A percentile compares a stretch with the other conserved stretches of the same genome.
These are phyloP conservation scores for Aureobasidium sp. DNA, from an alignment of 2,329 filamentous ascomycete species.

Conservation along the genomic window DNA sequence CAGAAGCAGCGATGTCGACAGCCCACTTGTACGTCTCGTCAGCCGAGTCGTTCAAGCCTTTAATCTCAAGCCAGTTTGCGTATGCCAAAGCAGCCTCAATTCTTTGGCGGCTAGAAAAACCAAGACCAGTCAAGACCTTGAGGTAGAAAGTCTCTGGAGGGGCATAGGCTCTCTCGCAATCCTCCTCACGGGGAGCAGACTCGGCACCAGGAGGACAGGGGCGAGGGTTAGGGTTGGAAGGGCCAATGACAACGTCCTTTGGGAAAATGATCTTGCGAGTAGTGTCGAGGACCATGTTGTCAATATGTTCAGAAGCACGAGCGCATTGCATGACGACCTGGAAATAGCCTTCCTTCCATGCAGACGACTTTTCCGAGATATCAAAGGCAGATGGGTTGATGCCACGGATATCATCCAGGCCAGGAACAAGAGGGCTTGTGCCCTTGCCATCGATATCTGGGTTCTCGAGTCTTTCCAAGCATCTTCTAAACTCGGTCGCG, in stretches of 20 bases:
- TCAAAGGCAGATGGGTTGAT: conserved; percentile 57
- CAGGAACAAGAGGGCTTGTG: conserved; percentile 19
- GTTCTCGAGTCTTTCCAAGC: conserved; percentile 64
- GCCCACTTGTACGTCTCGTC: conserved; percentile 69
- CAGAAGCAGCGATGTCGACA: conserved; percentile 62
- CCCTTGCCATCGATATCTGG: conserved; percentile 56
- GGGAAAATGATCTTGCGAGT: conserved; percentile 62
- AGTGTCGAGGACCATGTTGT: conserved; percentile 68
- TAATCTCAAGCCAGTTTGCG: conserved; percentile 78
- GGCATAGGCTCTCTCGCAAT: conserved; percentile 64
- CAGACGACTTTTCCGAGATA: conserved; percentile 66
- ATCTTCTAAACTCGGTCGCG: conserved; percentile 51
- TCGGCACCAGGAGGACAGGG: conserved; percentile 60
- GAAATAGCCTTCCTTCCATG: conserved; percentile 82
- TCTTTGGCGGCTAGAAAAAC: conserved; percentile 71
- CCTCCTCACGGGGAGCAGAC: conserved; percentile 62
- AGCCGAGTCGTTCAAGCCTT: conserved; percentile 57
- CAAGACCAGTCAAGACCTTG: conserved; percentile 71
- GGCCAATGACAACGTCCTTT: conserved; percentile 66
- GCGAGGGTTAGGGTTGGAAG: conserved; percentile 72
- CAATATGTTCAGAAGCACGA: conserved; percentile 69
- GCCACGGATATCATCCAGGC: conserved; percentile 37
- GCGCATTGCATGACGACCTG: conserved; percentile 72
- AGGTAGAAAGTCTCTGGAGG: conserved; percentile 71
- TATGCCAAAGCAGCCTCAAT: conserved; percentile 77